These are phyloP conservation scores for Zygotorulaspora sp. DNA, from an alignment of 805 yeast species.

Conservation along the genomic window DNA sequence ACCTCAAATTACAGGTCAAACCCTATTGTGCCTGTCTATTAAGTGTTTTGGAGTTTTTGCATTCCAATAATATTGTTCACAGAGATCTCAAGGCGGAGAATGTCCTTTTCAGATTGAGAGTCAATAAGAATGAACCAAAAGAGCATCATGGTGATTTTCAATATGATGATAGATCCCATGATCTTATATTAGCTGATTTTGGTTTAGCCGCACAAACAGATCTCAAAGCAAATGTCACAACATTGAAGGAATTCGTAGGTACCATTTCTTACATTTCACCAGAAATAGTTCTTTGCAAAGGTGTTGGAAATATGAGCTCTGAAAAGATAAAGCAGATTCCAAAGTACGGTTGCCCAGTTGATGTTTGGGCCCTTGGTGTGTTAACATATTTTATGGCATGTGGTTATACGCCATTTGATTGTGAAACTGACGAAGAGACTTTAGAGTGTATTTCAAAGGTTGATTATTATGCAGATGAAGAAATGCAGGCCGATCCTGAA, in stretches of 20 bases:
- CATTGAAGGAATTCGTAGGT: constrained; percentile 51
- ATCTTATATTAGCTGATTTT: constrained; percentile 41
- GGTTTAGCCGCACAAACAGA: constrained; percentile 55
- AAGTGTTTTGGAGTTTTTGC: constrained; percentile 55
- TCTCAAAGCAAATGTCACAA: constrained; percentile 33
- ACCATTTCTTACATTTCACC: constrained; percentile 77
- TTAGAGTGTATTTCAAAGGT: constrained; percentile 53
- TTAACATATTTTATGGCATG: constrained; percentile 63
- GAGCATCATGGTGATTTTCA: constrained; percentile 40
- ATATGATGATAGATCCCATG: constrained; percentile 33
- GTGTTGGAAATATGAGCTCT: constrained; percentile 22
- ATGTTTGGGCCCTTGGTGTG: constrained; percentile 76
- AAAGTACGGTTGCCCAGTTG: constrained; percentile 56
- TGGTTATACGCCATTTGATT: constrained; percentile 75
- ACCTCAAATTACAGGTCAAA: constrained; percentile 44
- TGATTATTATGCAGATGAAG: constrained; percentile 62
- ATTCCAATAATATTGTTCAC: constrained; percentile 56
- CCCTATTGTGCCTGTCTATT: constrained; percentile 47
- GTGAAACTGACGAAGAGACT: constrained; percentile 66
- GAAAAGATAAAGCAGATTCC: constrained; percentile 15
- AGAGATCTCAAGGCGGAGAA: constrained; percentile 74
- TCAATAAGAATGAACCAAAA: constrained; percentile 25
- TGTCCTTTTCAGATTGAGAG: constrained; percentile 43
- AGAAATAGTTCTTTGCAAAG: constrained; percentile 47
- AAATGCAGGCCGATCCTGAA: constrained; percentile 47